Percentiles rank a stretch among this genome's conserved stretches.
phyloP scores from a whole-genome alignment of 352 stramenopile species.

The Pythium scleroteichum region DNA sequence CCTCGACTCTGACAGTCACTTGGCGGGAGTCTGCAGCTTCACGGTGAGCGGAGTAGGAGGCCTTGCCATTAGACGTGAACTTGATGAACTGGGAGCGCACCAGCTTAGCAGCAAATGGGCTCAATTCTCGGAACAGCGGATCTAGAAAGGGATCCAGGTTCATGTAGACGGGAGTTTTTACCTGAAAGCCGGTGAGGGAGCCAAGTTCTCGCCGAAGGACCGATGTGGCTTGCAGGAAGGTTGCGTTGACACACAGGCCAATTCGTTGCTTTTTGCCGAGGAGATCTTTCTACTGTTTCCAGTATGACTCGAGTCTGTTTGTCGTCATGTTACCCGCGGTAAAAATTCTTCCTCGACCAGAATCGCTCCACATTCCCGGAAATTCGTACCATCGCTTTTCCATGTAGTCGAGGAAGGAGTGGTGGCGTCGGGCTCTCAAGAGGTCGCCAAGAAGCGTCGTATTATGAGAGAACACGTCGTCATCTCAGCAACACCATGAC shows the following conservation, averaged over 20 bases:
- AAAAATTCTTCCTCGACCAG: neutral
- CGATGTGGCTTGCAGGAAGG: neutral
- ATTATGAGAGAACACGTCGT: neutral
- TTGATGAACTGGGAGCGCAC: no score
- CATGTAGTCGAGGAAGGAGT: constrained; percentile 4
- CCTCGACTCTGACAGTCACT: no score
- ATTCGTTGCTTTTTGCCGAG: constrained; percentile 1
- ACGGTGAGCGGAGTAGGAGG: no score
- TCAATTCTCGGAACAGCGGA: no score
- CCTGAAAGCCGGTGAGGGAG: neutral
- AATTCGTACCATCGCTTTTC: neutral
- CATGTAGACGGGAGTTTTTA: no score
- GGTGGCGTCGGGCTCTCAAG: neutral
- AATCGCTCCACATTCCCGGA: neutral
- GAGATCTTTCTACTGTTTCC: neutral
- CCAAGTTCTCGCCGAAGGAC: neutral
- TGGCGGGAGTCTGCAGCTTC: no score
- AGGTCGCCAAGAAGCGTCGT: neutral
- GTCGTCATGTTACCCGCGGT: constrained; percentile 6
- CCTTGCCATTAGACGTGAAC: no score
- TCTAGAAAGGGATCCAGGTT: no score
- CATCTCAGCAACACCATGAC: neutral
- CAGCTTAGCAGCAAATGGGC: no score
- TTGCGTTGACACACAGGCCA: constrained; percentile 2
- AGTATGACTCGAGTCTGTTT: constrained; percentile 9